Conservation (phyloP, 2,329 filamentous ascomycete species). For the Penicillium sp. region DNA sequence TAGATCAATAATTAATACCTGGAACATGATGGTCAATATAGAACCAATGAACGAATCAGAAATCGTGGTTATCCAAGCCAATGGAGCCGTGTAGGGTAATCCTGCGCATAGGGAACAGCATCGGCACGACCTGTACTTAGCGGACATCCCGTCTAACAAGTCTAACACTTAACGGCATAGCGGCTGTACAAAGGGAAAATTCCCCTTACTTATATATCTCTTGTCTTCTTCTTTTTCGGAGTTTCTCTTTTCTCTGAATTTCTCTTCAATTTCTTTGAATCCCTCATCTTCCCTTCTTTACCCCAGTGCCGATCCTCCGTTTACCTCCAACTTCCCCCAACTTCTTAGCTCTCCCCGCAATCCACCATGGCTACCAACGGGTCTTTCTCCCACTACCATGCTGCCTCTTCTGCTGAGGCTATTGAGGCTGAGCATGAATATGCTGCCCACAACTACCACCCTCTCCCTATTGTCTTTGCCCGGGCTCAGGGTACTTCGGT, state of each 20-base stretch:
- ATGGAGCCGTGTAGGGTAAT: constrained; percentile 17
- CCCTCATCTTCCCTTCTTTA: neutral
- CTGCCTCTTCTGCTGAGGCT: constrained; percentile 67
- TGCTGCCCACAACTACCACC: constrained; percentile 98
- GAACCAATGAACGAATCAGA: constrained; percentile 2
- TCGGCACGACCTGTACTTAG: constrained; percentile 24
- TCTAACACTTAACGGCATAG: constrained; percentile 33
- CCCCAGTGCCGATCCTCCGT: constrained; percentile 5
- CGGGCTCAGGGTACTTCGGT: constrained; percentile 76
- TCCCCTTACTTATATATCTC: constrained; percentile 1
- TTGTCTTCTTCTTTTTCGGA: constrained; percentile 2
- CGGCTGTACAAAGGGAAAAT: constrained; percentile 1
- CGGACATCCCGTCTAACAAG: constrained; percentile 18
- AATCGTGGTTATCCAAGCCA: constrained; percentile 2
- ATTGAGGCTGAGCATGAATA: constrained; percentile 72
- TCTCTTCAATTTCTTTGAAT: neutral
- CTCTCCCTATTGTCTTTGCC: constrained; percentile 85
- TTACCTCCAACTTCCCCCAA: constrained; percentile 12
- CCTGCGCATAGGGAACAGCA: constrained; percentile 23
- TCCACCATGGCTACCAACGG: constrained; percentile 35
- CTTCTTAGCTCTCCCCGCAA: constrained; percentile 9
- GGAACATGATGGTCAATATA: neutral
- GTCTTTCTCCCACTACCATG: constrained; percentile 52
- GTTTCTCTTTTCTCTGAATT: neutral
- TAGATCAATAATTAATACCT: neutral